Evolutionary conservation across 1,284 basidiomycete species (phyloP).

Genomic region (Cryptococcus maquisensis): DNA sequence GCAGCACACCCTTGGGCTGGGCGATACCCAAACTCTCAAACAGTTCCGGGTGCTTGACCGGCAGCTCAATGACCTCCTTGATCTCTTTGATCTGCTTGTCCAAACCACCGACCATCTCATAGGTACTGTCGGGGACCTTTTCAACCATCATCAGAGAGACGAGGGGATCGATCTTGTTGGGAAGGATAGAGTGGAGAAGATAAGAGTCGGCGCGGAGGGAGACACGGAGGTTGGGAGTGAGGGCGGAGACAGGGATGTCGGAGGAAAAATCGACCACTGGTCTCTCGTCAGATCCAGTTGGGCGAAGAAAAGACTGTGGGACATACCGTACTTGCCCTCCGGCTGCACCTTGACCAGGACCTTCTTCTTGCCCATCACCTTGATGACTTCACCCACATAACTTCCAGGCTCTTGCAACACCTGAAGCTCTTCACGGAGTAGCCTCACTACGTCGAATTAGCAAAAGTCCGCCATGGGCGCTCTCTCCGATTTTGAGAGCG

Average conservation of each 20-base stretch:
- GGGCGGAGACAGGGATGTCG: conserved; percentile 74
- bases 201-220: conserved; percentile 95
- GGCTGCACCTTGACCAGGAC: conserved; percentile 98
- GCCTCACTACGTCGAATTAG: conserved; percentile 58
- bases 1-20: conserved; percentile 92
- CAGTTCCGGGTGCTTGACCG: conserved; percentile 96
- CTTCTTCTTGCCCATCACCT: conserved; percentile 99
- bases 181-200: conserved; percentile 87
- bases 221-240: conserved; percentile 85
- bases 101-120: conserved; percentile 98
- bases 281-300: neutral
- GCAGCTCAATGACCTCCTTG: conserved; percentile 97
- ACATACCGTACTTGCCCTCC: conserved; percentile 92
- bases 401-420: conserved; percentile 93
- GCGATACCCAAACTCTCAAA: conserved; percentile 96
- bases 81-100: conserved; percentile 99
- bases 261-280: conserved; percentile 89
- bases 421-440: conserved; percentile 89
- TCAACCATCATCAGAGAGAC: conserved; percentile 99
- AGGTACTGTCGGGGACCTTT: conserved; percentile 97
- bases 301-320: neutral
- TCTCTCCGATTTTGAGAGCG: neutral
- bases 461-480: neutral
- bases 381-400: conserved; percentile 97
- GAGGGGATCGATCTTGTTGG: conserved; percentile 92